phyloP scores from a whole-genome alignment of 2,329 filamentous ascomycete species.

The Aspergillus oerlinghausenensis region DNA sequence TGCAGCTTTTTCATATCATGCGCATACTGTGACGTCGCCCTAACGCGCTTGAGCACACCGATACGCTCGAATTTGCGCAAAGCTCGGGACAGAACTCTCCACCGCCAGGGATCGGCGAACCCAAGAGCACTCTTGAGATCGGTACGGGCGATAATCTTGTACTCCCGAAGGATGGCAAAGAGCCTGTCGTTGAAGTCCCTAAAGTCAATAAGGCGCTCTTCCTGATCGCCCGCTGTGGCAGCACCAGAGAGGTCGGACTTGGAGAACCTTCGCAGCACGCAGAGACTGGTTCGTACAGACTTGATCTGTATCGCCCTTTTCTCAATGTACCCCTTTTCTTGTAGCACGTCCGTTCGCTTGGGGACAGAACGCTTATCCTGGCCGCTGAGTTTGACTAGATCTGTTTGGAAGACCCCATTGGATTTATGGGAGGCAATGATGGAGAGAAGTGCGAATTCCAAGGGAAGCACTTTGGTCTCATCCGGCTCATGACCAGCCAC shows the following conservation, averaged over 20 bases:
- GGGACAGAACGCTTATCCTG: slow-evolving; percentile 64
- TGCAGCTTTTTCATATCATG: slow-evolving; percentile 32
- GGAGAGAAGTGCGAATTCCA: slow-evolving; percentile 55
- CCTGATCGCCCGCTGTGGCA: neutral
- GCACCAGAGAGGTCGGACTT: slow-evolving; percentile 8
- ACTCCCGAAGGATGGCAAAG: slow-evolving; percentile 47
- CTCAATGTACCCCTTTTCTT: slow-evolving; percentile 57
- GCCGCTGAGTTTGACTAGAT: slow-evolving; percentile 50
- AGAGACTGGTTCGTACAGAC: slow-evolving; percentile 52
- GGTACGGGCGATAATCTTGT: slow-evolving; percentile 48
- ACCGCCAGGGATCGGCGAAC: slow-evolving; percentile 35
- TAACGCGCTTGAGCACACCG: slow-evolving; percentile 43
- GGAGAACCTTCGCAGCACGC: slow-evolving; percentile 50
- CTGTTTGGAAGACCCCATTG: slow-evolving; percentile 54
- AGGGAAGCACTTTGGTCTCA: slow-evolving; percentile 46
- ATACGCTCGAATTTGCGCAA: slow-evolving; percentile 43
- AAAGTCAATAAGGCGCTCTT: slow-evolving; percentile 41
- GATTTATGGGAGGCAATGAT: slow-evolving; percentile 54
- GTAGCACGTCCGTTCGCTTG: slow-evolving; percentile 54
- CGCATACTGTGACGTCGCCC: slow-evolving; percentile 39
- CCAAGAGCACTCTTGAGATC: slow-evolving; percentile 50
- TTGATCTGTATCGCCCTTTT: slow-evolving; percentile 49
- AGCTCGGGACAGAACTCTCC: slow-evolving; percentile 38
- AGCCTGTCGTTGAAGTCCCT: slow-evolving; percentile 47
- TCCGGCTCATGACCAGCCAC: slow-evolving; percentile 58